A percentile compares a stretch with the other conserved stretches of the same genome.
phyloP scores from a whole-genome alignment of 441 rosid species.

The Eutrema salsugineum region DNA sequence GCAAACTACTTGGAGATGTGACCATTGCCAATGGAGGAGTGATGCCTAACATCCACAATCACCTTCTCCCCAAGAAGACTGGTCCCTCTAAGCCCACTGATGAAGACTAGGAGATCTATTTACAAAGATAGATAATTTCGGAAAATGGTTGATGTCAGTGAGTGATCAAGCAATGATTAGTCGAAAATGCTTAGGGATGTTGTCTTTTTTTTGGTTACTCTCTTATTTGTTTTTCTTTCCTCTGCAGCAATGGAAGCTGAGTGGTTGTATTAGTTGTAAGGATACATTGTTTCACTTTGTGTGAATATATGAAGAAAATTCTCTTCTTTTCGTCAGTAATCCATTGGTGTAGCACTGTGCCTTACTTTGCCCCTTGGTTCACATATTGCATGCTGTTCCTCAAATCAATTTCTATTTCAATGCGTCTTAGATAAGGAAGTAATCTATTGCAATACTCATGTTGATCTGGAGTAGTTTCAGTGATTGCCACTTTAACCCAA shows the following conservation, averaged over 20 bases:
- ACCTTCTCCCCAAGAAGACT: constrained; percentile 78
- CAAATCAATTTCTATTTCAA: too few relatives aligned
- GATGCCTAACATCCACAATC: constrained; percentile 96
- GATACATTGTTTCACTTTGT: background rate
- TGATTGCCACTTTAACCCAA: too few relatives aligned
- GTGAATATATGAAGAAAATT: constrained; percentile 6
- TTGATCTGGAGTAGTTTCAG: too few relatives aligned
- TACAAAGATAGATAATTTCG: too few relatives aligned
- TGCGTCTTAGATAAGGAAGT: too few relatives aligned
- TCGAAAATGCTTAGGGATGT: background rate
- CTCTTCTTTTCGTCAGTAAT: background rate
- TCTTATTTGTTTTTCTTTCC: background rate
- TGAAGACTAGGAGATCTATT: constrained; percentile 46
- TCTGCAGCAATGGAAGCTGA: background rate
- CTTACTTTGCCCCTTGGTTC: too few relatives aligned
- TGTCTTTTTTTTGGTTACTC: background rate
- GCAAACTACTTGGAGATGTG: constrained; percentile 83
- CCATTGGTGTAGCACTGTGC: background rate
- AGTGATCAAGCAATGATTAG: background rate
- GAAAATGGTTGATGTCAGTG: background rate
- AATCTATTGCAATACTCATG: too few relatives aligned
- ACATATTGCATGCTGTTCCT: too few relatives aligned
- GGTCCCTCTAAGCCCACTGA: constrained; percentile 59
- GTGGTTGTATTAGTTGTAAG: background rate
- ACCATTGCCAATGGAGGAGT: constrained; percentile 95